Percentiles rank a stretch among this genome's conserved stretches.
Evolutionary conservation across 495 filamentous ascomycete species (phyloP).

Genomic region (Talaromyces proteolyticus): DNA sequence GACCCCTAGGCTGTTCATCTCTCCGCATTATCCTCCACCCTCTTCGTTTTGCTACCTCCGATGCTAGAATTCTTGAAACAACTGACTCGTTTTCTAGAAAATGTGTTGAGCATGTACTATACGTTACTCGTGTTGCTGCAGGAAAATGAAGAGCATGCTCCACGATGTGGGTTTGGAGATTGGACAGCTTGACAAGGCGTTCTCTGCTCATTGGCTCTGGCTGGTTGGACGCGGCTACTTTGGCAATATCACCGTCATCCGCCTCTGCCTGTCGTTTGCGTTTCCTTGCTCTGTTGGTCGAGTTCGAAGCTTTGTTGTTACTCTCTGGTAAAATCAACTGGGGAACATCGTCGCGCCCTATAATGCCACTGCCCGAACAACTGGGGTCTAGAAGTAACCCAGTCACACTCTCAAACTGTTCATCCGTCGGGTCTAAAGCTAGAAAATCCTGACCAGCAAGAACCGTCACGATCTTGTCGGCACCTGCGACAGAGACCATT

Average conservation of each 20-base stretch:
- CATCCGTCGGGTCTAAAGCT: slow-evolving; percentile 54
- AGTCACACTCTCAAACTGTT: slow-evolving; percentile 51
- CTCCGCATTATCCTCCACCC: slow-evolving; percentile 74
- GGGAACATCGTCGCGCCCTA: slow-evolving; percentile 74
- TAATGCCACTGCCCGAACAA: slow-evolving; percentile 91
- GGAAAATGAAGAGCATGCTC: slow-evolving; percentile 82
- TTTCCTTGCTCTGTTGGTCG: slow-evolving; percentile 30
- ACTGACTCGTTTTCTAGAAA: slow-evolving; percentile 84
- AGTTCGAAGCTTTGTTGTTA: slow-evolving; percentile 6
- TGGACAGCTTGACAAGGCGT: slow-evolving; percentile 65
- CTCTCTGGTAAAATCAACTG: slow-evolving; percentile 42
- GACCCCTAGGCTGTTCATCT: slow-evolving; percentile 62
- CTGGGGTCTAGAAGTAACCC: slow-evolving; percentile 84
- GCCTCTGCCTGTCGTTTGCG: slow-evolving; percentile 24
- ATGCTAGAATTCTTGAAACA: slow-evolving; percentile 60
- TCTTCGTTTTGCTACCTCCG: slow-evolving; percentile 53
- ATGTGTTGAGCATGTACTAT: slow-evolving; percentile 89
- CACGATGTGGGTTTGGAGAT: slow-evolving; percentile 71
- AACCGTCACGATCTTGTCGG: slow-evolving; percentile 55
- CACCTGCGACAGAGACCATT: slow-evolving; percentile 76
- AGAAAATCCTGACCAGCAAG: slow-evolving; percentile 75
- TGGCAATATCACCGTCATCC: too few species aligned
- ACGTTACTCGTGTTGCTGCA: slow-evolving; percentile 68
- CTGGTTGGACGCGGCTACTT: slow-evolving; percentile 27
- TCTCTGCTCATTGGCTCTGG: slow-evolving; percentile 18